Base-by-base conservation (phyloP, 345 rosid species). In the Brassica cretica region DNA sequence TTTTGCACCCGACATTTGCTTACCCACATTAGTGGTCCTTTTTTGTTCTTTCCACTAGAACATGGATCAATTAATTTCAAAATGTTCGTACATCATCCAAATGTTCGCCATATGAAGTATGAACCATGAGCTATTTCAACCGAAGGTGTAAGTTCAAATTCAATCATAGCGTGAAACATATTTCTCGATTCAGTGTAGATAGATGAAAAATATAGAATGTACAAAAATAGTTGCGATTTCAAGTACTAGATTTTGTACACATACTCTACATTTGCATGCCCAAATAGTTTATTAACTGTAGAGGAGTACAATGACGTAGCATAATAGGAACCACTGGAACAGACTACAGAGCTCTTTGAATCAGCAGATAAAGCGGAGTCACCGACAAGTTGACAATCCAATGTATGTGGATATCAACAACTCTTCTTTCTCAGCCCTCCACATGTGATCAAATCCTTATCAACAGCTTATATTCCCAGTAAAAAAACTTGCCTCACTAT, bases 361-460 rank as follows among this genome's bases (percentile, higher is more conserved):
- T 71, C 72, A 62, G 85, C 87, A 74, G 92, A 85, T 82, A 83
- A 86, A 78, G 75, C 74, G 78, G 84, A 78, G 87, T 90, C 93
- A 92, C 94, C 97, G 96, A 92, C 97, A 92, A 85, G 79, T 78
- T 81, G 86, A 88, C 89, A 84, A 37, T 76, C 82, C 72, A 81
- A 86, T 78, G 80, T 87, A 79, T 87, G 83, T 86, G 94, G 87
- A 82, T 82, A 82, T 75, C 74, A 82, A 9, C 80, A 82, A 9
- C 80, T 55, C 81, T 67, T 73, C 39, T 27, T 64, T 74, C 51
- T 41, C 0, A 0, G 0, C 80, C 80, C 78, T 88, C 83, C 89
- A 89, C 93, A 89, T 87, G 88, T 70, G 73, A 11, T 33, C 14
- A 15, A 0, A 49, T 60, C 82, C 49, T 49, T 68, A 61, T 79